A percentile compares a stretch with the other conserved stretches of the same genome.
Conservation (phyloP, 306 rosid species). For the Begonia masoniana region DNA sequence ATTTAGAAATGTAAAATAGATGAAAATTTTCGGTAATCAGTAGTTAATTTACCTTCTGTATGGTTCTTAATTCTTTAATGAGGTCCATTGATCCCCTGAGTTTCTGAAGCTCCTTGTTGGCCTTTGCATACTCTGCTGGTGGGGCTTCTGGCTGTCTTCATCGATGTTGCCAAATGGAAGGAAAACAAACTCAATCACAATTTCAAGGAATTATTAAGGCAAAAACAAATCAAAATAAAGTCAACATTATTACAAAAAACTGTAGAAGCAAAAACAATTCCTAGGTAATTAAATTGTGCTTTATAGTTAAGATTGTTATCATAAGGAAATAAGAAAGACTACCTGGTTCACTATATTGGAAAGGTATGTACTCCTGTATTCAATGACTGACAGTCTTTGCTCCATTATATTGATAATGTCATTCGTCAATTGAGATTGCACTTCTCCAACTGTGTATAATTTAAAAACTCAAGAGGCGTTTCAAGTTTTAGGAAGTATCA, state of each 20-base stretch:
- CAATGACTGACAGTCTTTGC: constrained; percentile 51
- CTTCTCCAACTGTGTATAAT: constrained; percentile 20
- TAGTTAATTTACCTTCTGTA: constrained; percentile 46
- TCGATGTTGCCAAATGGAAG: background rate
- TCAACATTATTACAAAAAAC: too few species aligned
- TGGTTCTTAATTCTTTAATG: constrained; percentile 48
- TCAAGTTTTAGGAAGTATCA: background rate
- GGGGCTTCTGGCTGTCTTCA: constrained; percentile 82
- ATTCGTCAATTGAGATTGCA: constrained; percentile 37
- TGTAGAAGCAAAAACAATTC: too few species aligned
- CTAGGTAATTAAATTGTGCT: too few species aligned
- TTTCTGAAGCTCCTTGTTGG: constrained; percentile 82
- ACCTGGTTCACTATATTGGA: constrained; percentile 48
- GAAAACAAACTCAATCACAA: background rate
- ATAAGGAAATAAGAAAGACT: background rate
- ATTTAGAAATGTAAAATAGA: too few species aligned
- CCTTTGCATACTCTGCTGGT: constrained; percentile 67
- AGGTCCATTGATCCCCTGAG: constrained; percentile 55
- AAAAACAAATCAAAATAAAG: too few species aligned
- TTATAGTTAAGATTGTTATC: background rate
- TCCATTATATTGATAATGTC: constrained; percentile 67
- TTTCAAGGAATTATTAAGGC: too few species aligned
- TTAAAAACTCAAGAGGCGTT: background rate
- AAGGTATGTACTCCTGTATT: constrained; percentile 45
- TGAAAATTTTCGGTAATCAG: background rate